phyloP scores from a whole-genome alignment of 345 rosid species.

The Gossypioides kirkii region DNA sequence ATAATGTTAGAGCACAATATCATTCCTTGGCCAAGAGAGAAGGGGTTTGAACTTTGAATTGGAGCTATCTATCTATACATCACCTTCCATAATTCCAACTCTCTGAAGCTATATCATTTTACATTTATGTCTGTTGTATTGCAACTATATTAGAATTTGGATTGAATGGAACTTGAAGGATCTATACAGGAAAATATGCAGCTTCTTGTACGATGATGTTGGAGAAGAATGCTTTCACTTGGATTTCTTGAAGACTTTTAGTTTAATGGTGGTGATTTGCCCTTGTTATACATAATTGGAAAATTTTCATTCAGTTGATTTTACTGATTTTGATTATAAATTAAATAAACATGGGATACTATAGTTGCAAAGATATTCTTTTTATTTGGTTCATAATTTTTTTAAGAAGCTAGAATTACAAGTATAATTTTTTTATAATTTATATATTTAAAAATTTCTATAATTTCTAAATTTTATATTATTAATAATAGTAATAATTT shows the following conservation, averaged over 20 bases:
- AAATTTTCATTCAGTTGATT: neutral
- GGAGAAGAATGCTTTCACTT: neutral
- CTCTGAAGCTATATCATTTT: neutral
- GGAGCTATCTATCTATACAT: neutral
- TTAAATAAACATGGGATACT: neutral
- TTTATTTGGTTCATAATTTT: neutral
- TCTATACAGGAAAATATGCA: neutral
- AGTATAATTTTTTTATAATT: too few species aligned
- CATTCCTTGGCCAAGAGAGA: constrained; percentile 19
- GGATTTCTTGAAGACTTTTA: neutral
- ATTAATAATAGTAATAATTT: too few species aligned
- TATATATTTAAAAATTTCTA: too few species aligned
- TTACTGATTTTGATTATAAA: neutral
- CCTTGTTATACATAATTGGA: neutral
- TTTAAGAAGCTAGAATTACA: too few species aligned
- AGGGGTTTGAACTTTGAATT: neutral
- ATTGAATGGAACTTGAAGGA: neutral
- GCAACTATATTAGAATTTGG: neutral
- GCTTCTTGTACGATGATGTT: neutral
- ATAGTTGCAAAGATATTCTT: neutral
- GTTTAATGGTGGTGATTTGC: neutral
- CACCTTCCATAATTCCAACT: constrained; percentile 4
- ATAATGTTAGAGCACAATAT: constrained; percentile 16
- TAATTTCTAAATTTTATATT: too few species aligned
- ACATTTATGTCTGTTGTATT: neutral